These are phyloP conservation scores for Ceratocystis alfenasii DNA, from an alignment of 2,329 filamentous ascomycete species.

Conservation along the genomic window DNA sequence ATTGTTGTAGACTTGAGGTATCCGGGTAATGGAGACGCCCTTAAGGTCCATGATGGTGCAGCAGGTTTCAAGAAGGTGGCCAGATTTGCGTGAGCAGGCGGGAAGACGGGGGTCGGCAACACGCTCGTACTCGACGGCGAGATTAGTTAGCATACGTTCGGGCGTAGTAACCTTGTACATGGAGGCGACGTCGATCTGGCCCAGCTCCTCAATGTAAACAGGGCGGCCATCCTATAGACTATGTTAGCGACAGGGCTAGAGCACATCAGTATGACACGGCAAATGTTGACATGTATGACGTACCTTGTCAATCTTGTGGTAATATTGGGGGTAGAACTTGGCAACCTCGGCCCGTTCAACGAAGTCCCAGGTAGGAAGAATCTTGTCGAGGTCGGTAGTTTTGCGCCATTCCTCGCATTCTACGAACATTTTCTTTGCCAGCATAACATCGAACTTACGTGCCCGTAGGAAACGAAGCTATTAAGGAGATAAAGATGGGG, in stretches of 20 bases:
- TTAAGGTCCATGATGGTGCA: slow-evolving; percentile 98
- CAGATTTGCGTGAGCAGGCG: slow-evolving; percentile 85
- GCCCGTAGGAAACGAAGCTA: slow-evolving; percentile 84
- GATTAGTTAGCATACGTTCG: slow-evolving; percentile 91
- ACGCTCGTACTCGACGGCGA: slow-evolving; percentile 96
- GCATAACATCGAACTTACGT: slow-evolving; percentile 82
- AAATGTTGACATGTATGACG: slow-evolving; percentile 14
- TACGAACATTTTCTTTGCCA: slow-evolving; percentile 82
- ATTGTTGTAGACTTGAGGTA: slow-evolving; percentile 77
- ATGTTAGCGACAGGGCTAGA: background rate
- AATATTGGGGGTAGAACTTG: slow-evolving; percentile 95
- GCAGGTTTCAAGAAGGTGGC: slow-evolving; percentile 86
- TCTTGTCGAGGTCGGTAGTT: slow-evolving; percentile 71
- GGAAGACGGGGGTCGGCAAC: slow-evolving; percentile 84
- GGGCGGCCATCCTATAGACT: slow-evolving; percentile 71
- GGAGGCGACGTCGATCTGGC: slow-evolving; percentile 77
- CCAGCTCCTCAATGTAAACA: slow-evolving; percentile 92
- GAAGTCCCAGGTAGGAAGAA: slow-evolving; percentile 74
- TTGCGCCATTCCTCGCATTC: slow-evolving; percentile 86
- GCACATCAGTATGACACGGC: background rate
- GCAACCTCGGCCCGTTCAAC: slow-evolving; percentile 71
- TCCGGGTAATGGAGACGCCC: slow-evolving; percentile 74
- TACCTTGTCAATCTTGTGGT: slow-evolving; percentile 90
- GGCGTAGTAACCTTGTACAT: slow-evolving; percentile 88
- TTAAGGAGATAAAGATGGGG: background rate